These are phyloP conservation scores for Blakeslea trispora DNA, from an alignment of 371 early-diverging fungal species.

Conservation along the genomic window DNA sequence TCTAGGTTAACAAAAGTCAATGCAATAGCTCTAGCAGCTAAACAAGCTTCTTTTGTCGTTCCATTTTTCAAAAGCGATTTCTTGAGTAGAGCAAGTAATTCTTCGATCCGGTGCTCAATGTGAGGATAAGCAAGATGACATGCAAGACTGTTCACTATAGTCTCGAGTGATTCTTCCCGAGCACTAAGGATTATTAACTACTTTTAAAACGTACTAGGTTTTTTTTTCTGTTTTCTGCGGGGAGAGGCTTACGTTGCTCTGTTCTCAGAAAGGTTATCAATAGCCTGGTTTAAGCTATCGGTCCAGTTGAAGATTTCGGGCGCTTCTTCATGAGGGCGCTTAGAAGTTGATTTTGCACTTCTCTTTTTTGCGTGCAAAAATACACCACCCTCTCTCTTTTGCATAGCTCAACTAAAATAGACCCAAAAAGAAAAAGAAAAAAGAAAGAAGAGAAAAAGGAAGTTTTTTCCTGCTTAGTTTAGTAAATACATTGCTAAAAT, in stretches of 20 bases:
- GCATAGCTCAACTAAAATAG: too few relatives aligned
- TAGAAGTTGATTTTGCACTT: constrained; percentile 4
- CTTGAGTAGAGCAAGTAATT: constrained; percentile 58
- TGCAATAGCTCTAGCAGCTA: constrained; percentile 63
- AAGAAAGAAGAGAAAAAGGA: too few relatives aligned
- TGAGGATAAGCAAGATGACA: constrained; percentile 35
- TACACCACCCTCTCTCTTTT: too few relatives aligned
- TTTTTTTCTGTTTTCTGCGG: not conserved
- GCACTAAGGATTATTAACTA: too few relatives aligned
- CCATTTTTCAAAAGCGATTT: constrained; percentile 57
- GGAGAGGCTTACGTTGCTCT: constrained; percentile 32
- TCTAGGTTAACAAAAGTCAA: constrained; percentile 73
- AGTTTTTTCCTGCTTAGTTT: too few relatives aligned
- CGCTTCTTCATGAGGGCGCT: not conserved
- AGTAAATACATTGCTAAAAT: too few relatives aligned
- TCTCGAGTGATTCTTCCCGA: constrained; percentile 38
- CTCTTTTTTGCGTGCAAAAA: not conserved
- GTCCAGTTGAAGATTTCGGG: constrained; percentile 23
- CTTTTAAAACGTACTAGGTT: too few relatives aligned
- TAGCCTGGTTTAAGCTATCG: constrained; percentile 35
- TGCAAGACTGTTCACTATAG: constrained; percentile 23
- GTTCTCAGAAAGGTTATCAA: constrained; percentile 39
- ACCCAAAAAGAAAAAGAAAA: too few relatives aligned
- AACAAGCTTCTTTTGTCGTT: constrained; percentile 55
- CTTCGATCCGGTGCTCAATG: constrained; percentile 35